Evolutionary conservation across 495 filamentous ascomycete species (phyloP).

Genomic region (Penicillium verhagenii): DNA sequence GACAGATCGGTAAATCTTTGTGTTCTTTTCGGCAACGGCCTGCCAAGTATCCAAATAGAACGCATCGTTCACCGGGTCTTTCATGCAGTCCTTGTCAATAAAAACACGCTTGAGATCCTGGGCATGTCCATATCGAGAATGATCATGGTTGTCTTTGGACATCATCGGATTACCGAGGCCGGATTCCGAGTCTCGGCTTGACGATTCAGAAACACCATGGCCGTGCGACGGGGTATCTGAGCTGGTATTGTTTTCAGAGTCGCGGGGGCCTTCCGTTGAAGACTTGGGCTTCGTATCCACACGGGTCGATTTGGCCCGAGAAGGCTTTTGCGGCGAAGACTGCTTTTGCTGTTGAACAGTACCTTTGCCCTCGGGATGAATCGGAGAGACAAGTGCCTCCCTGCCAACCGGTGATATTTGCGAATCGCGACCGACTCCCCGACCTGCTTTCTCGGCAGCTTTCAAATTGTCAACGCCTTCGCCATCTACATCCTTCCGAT

Average conservation of each 20-base stretch:
- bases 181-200: slow-evolving; percentile 75
- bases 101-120: slow-evolving; percentile 65
- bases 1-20: slow-evolving; percentile 84
- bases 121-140: slow-evolving; percentile 47
- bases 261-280: slow-evolving; percentile 49
- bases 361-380: slow-evolving; percentile 60
- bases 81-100: slow-evolving; percentile 69
- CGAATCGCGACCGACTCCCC: slow-evolving; percentile 65
- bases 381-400: slow-evolving; percentile 64
- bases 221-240: slow-evolving; percentile 11
- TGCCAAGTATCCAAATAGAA: slow-evolving; percentile 91
- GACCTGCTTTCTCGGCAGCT: slow-evolving; percentile 51
- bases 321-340: slow-evolving; percentile 22
- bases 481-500: slow-evolving; percentile 75
- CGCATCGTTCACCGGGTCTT: slow-evolving; percentile 74
- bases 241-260: slow-evolving; percentile 20
- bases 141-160: slow-evolving; percentile 43
- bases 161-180: slow-evolving; percentile 50
- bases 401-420: slow-evolving; percentile 53
- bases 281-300: slow-evolving; percentile 40
- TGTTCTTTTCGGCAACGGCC: slow-evolving; percentile 89
- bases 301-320: slow-evolving; percentile 17
- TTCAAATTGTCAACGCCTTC: slow-evolving; percentile 71
- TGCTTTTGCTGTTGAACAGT: slow-evolving; percentile 49
- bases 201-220: slow-evolving; percentile 28